Conservation (phyloP, 257 asterid species). For the Rauvolfia tetraphylla region DNA sequence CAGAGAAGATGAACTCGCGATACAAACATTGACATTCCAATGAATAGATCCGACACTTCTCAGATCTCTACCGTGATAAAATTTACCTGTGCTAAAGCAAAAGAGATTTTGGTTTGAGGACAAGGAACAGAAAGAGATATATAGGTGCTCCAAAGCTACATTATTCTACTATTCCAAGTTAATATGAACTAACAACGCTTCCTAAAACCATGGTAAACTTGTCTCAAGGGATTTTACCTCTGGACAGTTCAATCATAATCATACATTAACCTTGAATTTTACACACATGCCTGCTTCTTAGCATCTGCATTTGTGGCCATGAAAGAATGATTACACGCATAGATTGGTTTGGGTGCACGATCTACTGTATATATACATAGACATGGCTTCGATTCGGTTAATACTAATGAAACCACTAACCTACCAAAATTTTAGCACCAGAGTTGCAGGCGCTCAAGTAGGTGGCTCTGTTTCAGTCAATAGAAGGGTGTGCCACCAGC, state of each 20-base stretch:
- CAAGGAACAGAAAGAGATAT: background rate
- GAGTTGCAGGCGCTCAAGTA: constrained; percentile 31
- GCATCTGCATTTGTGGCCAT: constrained; percentile 14
- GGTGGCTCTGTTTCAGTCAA: constrained; percentile 66
- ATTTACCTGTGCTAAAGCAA: background rate
- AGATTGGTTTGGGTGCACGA: constrained; percentile 1
- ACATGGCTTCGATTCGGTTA: constrained; percentile 10
- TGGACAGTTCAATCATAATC: background rate
- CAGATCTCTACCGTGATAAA: background rate
- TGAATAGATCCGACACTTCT: too few relatives aligned
- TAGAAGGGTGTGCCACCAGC: constrained; percentile 99
- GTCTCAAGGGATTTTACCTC: background rate
- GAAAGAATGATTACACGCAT: constrained; percentile 26
- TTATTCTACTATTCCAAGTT: background rate
- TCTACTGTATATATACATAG: constrained; percentile 28
- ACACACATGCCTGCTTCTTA: constrained; percentile 8
- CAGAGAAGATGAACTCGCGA: too few relatives aligned
- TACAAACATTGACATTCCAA: too few relatives aligned
- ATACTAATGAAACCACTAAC: constrained; percentile 18
- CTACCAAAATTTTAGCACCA: constrained; percentile 65
- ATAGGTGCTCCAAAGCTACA: background rate
- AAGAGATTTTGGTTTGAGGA: background rate
- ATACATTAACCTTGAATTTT: too few relatives aligned
- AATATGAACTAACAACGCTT: background rate
- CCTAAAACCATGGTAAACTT: background rate